Conservation (phyloP, 306 rosid species). For the Prunus kanzakura region DNA sequence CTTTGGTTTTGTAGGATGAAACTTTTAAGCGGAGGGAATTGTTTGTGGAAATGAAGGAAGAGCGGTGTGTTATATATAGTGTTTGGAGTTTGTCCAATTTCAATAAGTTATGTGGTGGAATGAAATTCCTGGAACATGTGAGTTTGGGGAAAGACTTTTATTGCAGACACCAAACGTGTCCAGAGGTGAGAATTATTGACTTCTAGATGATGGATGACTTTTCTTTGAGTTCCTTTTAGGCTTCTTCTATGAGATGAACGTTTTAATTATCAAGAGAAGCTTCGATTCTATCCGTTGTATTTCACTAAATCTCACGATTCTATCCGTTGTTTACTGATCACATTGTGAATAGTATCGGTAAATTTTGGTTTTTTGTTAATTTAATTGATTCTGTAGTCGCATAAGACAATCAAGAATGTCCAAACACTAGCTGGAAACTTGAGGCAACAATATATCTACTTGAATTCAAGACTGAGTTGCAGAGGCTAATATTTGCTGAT, state of each 20-base stretch:
- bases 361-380: no score
- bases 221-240: not conserved
- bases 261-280: no score
- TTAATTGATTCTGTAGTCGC: no score
- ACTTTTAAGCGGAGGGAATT: not conserved
- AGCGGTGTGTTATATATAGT: constrained; percentile 12
- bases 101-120: not conserved
- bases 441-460: no score
- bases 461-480: no score
- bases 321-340: no score
- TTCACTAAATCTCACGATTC: no score
- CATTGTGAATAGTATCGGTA: no score
- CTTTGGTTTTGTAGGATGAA: not conserved
- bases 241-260: not conserved
- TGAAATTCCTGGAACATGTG: constrained; percentile 11
- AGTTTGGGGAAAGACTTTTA: not conserved
- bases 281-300: no score
- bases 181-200: not conserved
- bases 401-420: no score
- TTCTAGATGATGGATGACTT: constrained; percentile 16
- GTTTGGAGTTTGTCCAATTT: not conserved
- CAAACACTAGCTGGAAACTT: no score
- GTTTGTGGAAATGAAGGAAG: constrained; percentile 5
- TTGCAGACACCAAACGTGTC: constrained; percentile 19
- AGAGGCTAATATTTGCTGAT: no score